Percentiles rank a stretch among this genome's conserved stretches.
phyloP scores from a whole-genome alignment of 208 protist species.

The Crithidia acanthocephali region DNA sequence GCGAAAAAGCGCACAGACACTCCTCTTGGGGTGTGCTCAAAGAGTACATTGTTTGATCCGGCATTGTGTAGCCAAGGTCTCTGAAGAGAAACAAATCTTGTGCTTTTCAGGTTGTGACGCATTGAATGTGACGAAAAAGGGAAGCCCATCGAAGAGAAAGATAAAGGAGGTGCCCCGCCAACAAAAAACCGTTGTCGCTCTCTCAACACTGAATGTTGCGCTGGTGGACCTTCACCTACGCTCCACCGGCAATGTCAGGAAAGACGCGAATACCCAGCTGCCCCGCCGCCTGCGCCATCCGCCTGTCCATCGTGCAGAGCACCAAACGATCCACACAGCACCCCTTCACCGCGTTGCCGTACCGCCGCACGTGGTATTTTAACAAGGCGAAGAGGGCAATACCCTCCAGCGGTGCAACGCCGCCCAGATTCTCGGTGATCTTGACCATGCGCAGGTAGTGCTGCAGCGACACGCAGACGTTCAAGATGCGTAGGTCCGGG shows the following conservation, averaged over 20 bases:
- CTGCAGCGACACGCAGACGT: constrained; percentile 77
- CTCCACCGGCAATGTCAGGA: constrained; percentile 32
- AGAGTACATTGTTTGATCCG: too few species aligned
- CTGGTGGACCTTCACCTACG: too few species aligned
- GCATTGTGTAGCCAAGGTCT: too few species aligned
- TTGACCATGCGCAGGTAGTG: constrained; percentile 50
- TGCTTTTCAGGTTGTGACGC: too few species aligned
- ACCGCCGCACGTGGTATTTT: constrained; percentile 86
- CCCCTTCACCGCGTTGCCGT: constrained; percentile 76
- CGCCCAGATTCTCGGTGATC: constrained; percentile 36
- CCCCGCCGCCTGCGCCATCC: constrained; percentile 56
- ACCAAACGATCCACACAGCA: constrained; percentile 48
- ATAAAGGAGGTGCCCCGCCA: too few species aligned
- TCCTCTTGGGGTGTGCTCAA: too few species aligned
- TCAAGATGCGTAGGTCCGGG: constrained; percentile 82
- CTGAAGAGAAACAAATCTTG: too few species aligned
- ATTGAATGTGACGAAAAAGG: too few species aligned
- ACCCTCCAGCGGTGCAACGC: constrained; percentile 50
- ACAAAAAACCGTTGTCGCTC: too few species aligned
- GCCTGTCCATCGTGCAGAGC: constrained; percentile 81
- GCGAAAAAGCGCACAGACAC: too few species aligned
- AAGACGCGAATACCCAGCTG: constrained; percentile 73
- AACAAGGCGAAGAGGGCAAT: constrained; percentile 79
- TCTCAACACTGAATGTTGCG: too few species aligned
- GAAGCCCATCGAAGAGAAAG: too few species aligned